phyloP scores from a whole-genome alignment of 2,329 filamentous ascomycete species.

The Pseudogymnoascus pannorum region DNA sequence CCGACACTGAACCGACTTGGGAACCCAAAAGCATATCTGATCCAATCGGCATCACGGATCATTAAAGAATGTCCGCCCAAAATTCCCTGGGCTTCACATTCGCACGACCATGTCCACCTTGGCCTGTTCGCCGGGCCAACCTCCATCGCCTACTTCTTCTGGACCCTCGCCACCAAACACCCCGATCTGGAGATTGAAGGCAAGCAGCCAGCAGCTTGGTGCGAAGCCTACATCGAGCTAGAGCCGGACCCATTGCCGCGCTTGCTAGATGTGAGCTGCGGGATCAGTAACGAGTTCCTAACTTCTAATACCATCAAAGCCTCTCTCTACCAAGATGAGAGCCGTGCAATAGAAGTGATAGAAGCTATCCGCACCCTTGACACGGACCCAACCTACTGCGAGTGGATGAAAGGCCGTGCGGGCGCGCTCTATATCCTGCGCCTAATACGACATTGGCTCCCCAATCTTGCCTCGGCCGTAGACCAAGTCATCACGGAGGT shows the following conservation, averaged over 20 bases:
- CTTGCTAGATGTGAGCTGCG: slow-evolving; percentile 2
- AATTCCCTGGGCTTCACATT: slow-evolving; percentile 10
- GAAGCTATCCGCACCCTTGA: slow-evolving; percentile 2
- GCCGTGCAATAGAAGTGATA: slow-evolving; percentile 5
- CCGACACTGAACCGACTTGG: slow-evolving; percentile 10
- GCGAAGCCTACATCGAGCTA: slow-evolving; percentile 12
- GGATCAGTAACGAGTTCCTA: slow-evolving; percentile 14
- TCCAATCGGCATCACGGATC: slow-evolving; percentile 9
- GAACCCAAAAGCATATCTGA: slow-evolving; percentile 12
- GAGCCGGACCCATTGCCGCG: slow-evolving; percentile 6
- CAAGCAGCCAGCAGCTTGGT: slow-evolving; percentile 11
- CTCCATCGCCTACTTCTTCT: slow-evolving; percentile 49
- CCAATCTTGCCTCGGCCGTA: slow-evolving; percentile 39
- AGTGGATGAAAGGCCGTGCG: slow-evolving; percentile 48
- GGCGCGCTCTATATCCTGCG: slow-evolving; percentile 62
- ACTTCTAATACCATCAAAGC: slow-evolving; percentile 13
- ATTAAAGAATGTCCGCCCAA: slow-evolving; percentile 10
- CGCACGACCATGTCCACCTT: not conserved
- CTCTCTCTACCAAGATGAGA: slow-evolving; percentile 10
- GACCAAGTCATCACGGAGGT: slow-evolving; percentile 50
- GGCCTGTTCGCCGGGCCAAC: slow-evolving; percentile 49
- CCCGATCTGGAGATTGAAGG: slow-evolving; percentile 36
- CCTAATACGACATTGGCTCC: slow-evolving; percentile 36
- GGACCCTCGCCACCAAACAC: slow-evolving; percentile 38
- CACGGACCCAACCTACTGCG: not conserved